Base-by-base conservation (phyloP, 2,329 filamentous ascomycete species). In the Colletotrichum phormii region DNA sequence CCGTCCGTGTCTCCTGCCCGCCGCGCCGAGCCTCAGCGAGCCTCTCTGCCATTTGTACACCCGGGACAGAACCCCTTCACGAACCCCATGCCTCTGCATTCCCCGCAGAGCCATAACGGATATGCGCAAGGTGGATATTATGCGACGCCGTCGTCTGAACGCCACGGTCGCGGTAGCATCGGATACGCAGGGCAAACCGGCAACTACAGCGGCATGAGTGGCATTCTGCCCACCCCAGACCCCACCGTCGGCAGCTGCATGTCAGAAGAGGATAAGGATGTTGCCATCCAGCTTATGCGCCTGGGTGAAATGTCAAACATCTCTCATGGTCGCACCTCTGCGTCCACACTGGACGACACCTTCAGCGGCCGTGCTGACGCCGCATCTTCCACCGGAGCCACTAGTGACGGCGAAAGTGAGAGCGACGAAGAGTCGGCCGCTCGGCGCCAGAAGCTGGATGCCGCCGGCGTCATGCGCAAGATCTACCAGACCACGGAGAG, bases 221-320 rank as follows among this genome's bases (percentile, higher is more conserved):
- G 92, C 67, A 90, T 97, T 77, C 86, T 98, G 75, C 95, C 95
- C 24, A 99, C 97, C 2, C 97, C 97, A 31, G 97, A 98, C 78
- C 96, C 96, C n/a, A 99, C 97, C 13, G 94, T 98, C 77, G 94
- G 94, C 67, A 98, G 96, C 84, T 97, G 95, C 82, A 96, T 99
- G 82, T 98, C 96, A 15, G 97, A 99, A 81, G 97, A 99, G 83
- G 90, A 92, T 77, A 92, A 92, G 80, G 97, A 99, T 83, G 97
- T 98, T 74, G 97, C 97, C 70, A 92, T 98, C 80, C 97, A 98
- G 84, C 88, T 99, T 79, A 98, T 99, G 92, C 93, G 96, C 77
- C 89, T 99, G 67, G 95, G 97, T 58, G 95, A 98, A 81, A 94
- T 95, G 77, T 97, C 95, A 69, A 97, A 97, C 81, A 93, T 97